These are phyloP conservation scores for Mortierella hygrophila DNA, from an alignment of 192 early-diverging fungal genomes.

Conservation along the genomic window DNA sequence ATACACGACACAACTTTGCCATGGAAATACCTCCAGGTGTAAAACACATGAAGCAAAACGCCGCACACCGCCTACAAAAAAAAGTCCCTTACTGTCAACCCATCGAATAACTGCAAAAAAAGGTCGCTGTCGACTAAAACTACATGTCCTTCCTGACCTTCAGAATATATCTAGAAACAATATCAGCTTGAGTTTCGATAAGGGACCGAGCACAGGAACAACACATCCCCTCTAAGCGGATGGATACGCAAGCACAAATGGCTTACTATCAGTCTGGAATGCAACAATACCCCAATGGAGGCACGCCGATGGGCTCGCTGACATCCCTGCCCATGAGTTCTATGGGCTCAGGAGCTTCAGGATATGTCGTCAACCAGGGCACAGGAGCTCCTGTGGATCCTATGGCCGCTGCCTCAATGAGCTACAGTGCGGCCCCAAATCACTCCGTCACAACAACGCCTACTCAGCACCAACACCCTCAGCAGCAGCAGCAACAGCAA, in stretches of 20 bases:
- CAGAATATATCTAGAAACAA: neutral
- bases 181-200: neutral
- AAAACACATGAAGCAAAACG: neutral
- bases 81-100: neutral
- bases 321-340: conserved; percentile 29
- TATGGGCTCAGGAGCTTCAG: conserved; percentile 22
- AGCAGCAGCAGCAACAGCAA: conserved; percentile 29
- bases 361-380: conserved; percentile 20
- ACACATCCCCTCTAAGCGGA: conserved; percentile 2
- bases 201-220: conserved; percentile 2
- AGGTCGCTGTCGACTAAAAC: neutral
- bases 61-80: neutral
- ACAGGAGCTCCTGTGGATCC: conserved; percentile 15
- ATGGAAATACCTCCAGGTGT: neutral
- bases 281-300: conserved; percentile 41
- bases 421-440: conserved; percentile 14
- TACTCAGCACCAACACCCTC: conserved; percentile 13
- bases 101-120: neutral
- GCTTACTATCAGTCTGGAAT: conserved; percentile 38
- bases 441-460: conserved; percentile 30
- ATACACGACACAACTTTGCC: neutral
- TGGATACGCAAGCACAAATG: conserved; percentile 32
- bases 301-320: conserved; percentile 19
- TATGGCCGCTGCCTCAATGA: neutral
- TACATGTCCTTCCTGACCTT: neutral